Evolutionary conservation across 768 basidiomycete genomes (phyloP), one percentile per base, ranked within the genome.

Genomic region (Trametes coccinea): DNA sequence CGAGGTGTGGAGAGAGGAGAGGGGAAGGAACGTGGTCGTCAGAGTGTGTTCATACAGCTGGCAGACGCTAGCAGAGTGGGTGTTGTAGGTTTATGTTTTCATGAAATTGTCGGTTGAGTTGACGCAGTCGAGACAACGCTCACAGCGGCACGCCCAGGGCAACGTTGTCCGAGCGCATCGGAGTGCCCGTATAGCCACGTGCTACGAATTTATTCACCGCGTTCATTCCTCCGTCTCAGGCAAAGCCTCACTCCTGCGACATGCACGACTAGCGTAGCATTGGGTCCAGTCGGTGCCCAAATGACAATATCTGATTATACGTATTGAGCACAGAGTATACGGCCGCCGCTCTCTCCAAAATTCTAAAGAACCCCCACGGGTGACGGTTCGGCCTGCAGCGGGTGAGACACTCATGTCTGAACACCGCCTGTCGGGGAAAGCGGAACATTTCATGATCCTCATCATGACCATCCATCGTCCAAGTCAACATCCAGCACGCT

Each of bases 1-100:
- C n/a, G 22, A 14, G 52, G 14, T 56, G 16, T 9, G 16, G 22
- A 10, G 53, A 14, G 57, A 2, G 41, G 10, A 43, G 14, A 13
- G 13, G 22, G 22, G 58, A 64, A 64, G 58, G 58, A 60, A 53
- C 50, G 62, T 60, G 53, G 37, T 6, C 47, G 49, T 60, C 55
- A 60, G 44, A 40, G n/a, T 37, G 53, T 43, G 62, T 31, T 58
- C 62, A 56, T 64, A 43, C 45, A 60, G 48, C 29, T 45, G 53
- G 53, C 22, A 37, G 39, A 37, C 34, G 34, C 9, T 7, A n/a
- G 44, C 9, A 50, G 44, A 34, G 56, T 46, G 39, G 27, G 22
- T 33, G 29, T 39, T 41, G 41, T 40, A 27, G 27, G 46, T n/a
- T 44, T 56, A 62, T 59, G 62, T 44, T 53, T 59, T 45, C 45